Evolutionary conservation across 2,329 filamentous ascomycete species (phyloP).

Genomic region (Verticillium albo-atrum): DNA sequence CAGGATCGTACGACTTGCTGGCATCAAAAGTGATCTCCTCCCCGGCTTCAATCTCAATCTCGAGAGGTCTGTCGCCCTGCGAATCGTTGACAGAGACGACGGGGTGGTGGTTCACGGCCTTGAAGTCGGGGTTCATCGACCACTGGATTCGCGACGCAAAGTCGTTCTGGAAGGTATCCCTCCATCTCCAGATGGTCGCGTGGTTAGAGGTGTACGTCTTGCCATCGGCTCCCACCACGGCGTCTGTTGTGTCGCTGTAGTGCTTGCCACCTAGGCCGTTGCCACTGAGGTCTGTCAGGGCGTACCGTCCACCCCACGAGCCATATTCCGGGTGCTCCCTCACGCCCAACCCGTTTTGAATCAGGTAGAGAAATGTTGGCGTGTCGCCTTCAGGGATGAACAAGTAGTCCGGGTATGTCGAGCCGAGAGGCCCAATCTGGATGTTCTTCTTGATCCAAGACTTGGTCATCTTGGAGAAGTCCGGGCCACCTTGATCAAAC

Average conservation of each 20-base stretch:
- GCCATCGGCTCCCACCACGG: constrained; percentile 21
- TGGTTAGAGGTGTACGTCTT: constrained; percentile 18
- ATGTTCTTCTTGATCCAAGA: constrained; percentile 49
- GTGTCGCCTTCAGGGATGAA: constrained; percentile 50
- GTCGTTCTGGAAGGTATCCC: constrained; percentile 32
- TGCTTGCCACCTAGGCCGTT: background rate
- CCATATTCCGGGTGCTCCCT: constrained; percentile 41
- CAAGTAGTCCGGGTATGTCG: constrained; percentile 37
- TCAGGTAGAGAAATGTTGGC: constrained; percentile 42
- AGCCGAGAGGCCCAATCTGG: constrained; percentile 40
- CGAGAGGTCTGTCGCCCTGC: constrained; percentile 27
- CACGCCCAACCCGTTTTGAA: constrained; percentile 41
- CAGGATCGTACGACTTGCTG: constrained; percentile 38
- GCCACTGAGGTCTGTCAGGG: background rate
- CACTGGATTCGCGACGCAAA: constrained; percentile 36
- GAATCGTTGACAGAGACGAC: constrained; percentile 36
- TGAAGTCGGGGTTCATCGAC: constrained; percentile 20
- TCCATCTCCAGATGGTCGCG: constrained; percentile 36
- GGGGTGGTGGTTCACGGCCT: constrained; percentile 39
- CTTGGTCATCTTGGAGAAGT: constrained; percentile 34
- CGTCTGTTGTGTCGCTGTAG: constrained; percentile 22
- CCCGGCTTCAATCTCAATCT: constrained; percentile 27
- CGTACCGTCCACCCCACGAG: constrained; percentile 45
- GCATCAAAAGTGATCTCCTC: constrained; percentile 37
- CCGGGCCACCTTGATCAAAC: constrained; percentile 1